A percentile compares a stretch with the other conserved stretches of the same genome.
phyloP scores from a whole-genome alignment of 2,329 filamentous ascomycete genomes.

The Colletotrichum incanum region DNA sequence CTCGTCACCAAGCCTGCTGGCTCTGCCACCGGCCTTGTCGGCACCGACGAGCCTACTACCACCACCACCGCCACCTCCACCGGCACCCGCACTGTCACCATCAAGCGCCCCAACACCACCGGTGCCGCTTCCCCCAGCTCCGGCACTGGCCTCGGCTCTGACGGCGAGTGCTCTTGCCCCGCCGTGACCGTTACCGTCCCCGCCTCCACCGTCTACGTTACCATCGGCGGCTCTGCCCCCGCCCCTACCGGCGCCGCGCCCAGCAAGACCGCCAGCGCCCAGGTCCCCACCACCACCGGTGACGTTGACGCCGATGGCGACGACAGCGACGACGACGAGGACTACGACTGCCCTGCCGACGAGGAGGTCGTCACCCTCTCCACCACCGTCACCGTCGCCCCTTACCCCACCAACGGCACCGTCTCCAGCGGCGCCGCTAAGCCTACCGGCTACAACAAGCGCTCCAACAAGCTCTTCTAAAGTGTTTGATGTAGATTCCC shows the following conservation, averaged over 20 bases:
- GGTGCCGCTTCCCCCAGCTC: conserved; percentile 15
- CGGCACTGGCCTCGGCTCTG: conserved; percentile 32
- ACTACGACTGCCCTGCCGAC: conserved; percentile 41
- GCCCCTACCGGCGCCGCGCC: conserved; percentile 20
- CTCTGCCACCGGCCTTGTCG: conserved; percentile 15
- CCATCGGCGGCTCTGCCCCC: conserved; percentile 42
- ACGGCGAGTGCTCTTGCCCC: conserved; percentile 42
- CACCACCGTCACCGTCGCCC: conserved; percentile 49
- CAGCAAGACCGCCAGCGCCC: conserved; percentile 44
- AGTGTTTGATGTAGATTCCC: conserved; percentile 41
- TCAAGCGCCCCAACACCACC: conserved; percentile 46
- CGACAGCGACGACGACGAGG: conserved; percentile 44
- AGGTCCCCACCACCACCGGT: conserved; percentile 46
- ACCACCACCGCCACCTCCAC: conserved; percentile 57
- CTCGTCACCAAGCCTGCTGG: conserved; percentile 45
- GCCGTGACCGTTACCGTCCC: conserved; percentile 47
- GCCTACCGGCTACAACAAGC: conserved; percentile 55
- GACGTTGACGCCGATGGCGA: conserved; percentile 27
- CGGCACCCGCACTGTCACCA: conserved; percentile 54
- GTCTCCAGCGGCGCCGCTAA: conserved; percentile 50
- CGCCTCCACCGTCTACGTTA: conserved; percentile 50
- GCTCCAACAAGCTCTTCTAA: conserved; percentile 43
- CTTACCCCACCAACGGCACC: conserved; percentile 61
- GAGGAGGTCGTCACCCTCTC: conserved; percentile 52
- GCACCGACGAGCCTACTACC: conserved; percentile 51